Conservation (phyloP, 306 rosid genomes). For the Cucumis hystrix region DNA sequence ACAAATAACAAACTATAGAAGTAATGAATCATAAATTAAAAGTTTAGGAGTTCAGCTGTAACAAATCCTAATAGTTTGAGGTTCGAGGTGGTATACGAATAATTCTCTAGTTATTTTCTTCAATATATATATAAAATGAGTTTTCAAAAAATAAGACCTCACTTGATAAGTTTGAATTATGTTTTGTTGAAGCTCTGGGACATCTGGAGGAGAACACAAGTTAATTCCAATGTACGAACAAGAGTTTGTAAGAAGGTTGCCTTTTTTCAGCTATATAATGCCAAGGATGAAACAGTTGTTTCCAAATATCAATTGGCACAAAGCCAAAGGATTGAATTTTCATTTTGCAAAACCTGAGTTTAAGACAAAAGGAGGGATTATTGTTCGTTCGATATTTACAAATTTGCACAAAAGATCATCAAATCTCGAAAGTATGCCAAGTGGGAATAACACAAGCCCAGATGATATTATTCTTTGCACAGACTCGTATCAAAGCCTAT, state of each 20-base stretch:
- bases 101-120: too few species aligned
- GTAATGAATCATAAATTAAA: too few species aligned
- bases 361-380: constrained; percentile 34
- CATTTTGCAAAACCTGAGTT: constrained; percentile 33
- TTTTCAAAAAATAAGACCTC: too few species aligned
- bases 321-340: constrained; percentile 52
- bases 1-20: too few species aligned
- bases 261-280: constrained; percentile 32
- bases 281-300: constrained; percentile 41
- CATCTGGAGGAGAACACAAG: constrained; percentile 51
- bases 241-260: constrained; percentile 24
- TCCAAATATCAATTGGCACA: constrained; percentile 21
- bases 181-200: constrained; percentile 31
- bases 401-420: constrained; percentile 46
- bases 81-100: too few species aligned
- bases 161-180: not conserved
- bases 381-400: constrained; percentile 34
- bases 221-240: constrained; percentile 45
- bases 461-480: constrained; percentile 37
- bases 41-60: too few species aligned
- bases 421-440: constrained; percentile 14
- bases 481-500: constrained; percentile 50
- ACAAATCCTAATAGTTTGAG: too few species aligned
- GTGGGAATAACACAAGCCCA: constrained; percentile 44
- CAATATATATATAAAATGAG: too few species aligned